Evolutionary conservation across 2,329 filamentous ascomycete genomes (phyloP).

Genomic region (Exophiala bonariae): DNA sequence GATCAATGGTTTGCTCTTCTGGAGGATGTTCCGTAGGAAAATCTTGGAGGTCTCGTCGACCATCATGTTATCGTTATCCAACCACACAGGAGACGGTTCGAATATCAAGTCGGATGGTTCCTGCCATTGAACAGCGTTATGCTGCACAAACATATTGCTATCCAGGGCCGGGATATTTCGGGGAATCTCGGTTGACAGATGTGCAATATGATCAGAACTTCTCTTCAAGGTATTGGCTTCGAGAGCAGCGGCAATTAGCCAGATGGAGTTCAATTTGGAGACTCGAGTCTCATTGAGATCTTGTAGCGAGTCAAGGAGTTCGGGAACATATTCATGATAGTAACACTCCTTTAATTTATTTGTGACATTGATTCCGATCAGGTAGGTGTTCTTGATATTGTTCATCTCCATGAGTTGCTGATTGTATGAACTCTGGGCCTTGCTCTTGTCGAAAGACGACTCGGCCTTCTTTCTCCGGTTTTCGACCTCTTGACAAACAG

Average conservation of each 20-base stretch:
- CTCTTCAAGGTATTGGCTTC: constrained; percentile 77
- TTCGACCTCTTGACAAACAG: constrained; percentile 90
- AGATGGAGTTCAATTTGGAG: constrained; percentile 78
- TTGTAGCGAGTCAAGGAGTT: constrained; percentile 86
- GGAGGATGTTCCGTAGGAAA: constrained; percentile 86
- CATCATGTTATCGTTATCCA: constrained; percentile 85
- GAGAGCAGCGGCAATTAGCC: constrained; percentile 76
- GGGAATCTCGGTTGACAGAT: constrained; percentile 76
- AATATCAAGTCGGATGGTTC: constrained; percentile 84
- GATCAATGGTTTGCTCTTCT: constrained; percentile 83
- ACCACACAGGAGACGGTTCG: constrained; percentile 94
- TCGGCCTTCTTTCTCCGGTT: constrained; percentile 92
- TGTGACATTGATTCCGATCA: constrained; percentile 93
- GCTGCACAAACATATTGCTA: constrained; percentile 95
- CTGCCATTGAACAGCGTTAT: constrained; percentile 80
- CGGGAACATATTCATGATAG: constrained; percentile 94
- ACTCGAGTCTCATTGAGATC: constrained; percentile 90
- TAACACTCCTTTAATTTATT: constrained; percentile 98
- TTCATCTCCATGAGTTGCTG: constrained; percentile 94
- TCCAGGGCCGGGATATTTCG: constrained; percentile 87
- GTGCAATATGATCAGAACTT: constrained; percentile 70
- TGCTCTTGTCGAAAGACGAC: constrained; percentile 87
- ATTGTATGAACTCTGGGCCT: constrained; percentile 87
- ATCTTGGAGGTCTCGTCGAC: constrained; percentile 84
- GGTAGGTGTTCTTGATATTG: constrained; percentile 96